These are phyloP conservation scores for Paraglomus occultum DNA, from an alignment of 192 early-diverging fungal species.

Conservation along the genomic window DNA sequence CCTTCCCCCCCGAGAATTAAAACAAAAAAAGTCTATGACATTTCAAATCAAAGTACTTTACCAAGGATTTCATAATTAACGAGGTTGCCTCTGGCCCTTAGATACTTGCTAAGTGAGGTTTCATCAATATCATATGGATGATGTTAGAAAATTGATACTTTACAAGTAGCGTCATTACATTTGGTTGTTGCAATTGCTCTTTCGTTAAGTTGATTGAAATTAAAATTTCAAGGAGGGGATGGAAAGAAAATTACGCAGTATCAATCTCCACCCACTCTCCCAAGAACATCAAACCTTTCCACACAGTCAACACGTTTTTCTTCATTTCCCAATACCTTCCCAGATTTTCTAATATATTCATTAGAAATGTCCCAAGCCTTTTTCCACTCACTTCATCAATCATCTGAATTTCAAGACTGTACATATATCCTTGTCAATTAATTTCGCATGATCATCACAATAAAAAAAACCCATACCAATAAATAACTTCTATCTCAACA, in stretches of 20 bases:
- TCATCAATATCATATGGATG: slow-evolving; percentile 50
- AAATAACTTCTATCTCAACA: slow-evolving; percentile 46
- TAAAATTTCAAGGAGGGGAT: not conserved
- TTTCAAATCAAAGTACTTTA: slow-evolving; percentile 44
- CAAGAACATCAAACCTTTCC: slow-evolving; percentile 43
- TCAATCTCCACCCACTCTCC: no score
- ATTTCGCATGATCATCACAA: not conserved
- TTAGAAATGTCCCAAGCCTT: slow-evolving; percentile 54
- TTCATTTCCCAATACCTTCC: slow-evolving; percentile 51
- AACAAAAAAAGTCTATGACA: not conserved
- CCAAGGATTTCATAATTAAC: slow-evolving; percentile 62
- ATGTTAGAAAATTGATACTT: slow-evolving; percentile 2
- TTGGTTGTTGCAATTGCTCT: slow-evolving; percentile 41
- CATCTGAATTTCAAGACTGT: slow-evolving; percentile 66
- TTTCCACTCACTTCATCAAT: slow-evolving; percentile 32
- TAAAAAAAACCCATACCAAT: slow-evolving; percentile 54
- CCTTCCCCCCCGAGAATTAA: no score
- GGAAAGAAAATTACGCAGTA: not conserved
- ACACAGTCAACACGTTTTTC: slow-evolving; percentile 61
- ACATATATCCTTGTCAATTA: not conserved
- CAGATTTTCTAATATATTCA: slow-evolving; percentile 49
- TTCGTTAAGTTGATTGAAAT: slow-evolving; percentile 34
- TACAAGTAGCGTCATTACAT: not conserved
- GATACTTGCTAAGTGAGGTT: slow-evolving; percentile 55
- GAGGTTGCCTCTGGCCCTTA: slow-evolving; percentile 42